Percentiles rank a stretch among this genome's conserved stretches.
Evolutionary conservation across 2,329 filamentous ascomycete genomes (phyloP).

Genomic region (Pseudocercospora fuligena): DNA sequence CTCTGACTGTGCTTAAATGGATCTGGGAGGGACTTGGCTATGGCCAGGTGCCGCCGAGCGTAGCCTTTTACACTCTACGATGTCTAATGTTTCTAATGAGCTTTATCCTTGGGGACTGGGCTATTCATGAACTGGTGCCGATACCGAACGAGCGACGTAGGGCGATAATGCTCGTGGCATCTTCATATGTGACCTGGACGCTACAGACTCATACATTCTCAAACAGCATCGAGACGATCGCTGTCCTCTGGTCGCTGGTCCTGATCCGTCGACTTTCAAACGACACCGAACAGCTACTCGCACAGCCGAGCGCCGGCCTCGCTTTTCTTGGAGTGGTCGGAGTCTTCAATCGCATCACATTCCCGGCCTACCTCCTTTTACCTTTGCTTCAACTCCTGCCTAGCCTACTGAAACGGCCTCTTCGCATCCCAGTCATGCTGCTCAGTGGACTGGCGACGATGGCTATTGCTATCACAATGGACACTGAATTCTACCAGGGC

Average conservation of each 20-base stretch:
- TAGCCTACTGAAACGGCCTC: constrained; percentile 75
- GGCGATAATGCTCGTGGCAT: constrained; percentile 84
- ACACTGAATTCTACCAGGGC: constrained; percentile 82
- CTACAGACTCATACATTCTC: constrained; percentile 98
- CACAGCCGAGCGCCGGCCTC: constrained; percentile 76
- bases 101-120: constrained; percentile 98
- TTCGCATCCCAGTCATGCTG: constrained; percentile 57
- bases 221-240: constrained; percentile 92
- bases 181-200: constrained; percentile 98
- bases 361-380: constrained; percentile 88
- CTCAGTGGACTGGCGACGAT: constrained; percentile 71
- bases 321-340: constrained; percentile 84
- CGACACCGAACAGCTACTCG: constrained; percentile 76
- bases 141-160: constrained; percentile 72
- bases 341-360: constrained; percentile 95
- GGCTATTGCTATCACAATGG: constrained; percentile 75
- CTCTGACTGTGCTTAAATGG: constrained; percentile 91
- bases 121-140: constrained; percentile 85
- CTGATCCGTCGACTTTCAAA: constrained; percentile 84
- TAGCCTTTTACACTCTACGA: constrained; percentile 87
- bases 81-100: constrained; percentile 92
- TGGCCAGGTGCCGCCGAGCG: constrained; percentile 77
- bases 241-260: constrained; percentile 91
- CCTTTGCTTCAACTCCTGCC: constrained; percentile 82
- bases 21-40: constrained; percentile 86